Evolutionary conservation across 2,329 filamentous ascomycete genomes (phyloP).

Genomic region (Sporothrix pseudoabietina): DNA sequence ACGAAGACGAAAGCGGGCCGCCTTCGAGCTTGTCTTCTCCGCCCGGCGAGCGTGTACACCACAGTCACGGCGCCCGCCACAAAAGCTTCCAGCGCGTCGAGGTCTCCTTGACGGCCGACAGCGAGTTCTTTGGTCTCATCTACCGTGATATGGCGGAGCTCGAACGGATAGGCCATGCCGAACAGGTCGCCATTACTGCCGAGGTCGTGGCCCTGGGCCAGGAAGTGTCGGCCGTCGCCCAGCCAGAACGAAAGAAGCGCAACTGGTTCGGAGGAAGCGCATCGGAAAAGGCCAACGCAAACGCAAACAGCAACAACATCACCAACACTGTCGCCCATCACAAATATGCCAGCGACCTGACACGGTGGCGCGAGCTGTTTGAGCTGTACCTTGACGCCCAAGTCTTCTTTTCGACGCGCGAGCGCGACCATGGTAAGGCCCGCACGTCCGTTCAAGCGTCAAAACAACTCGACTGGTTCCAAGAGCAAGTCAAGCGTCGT

Average conservation of each 20-base stretch:
- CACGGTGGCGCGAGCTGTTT: constrained; percentile 78
- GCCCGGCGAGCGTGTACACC: not conserved
- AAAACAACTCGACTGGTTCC: constrained; percentile 70
- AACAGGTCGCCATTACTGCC: constrained; percentile 63
- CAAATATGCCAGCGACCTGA: constrained; percentile 58
- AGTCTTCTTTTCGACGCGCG: constrained; percentile 79
- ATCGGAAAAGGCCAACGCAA: constrained; percentile 65
- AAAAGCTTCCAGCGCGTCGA: constrained; percentile 55
- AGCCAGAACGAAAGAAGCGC: constrained; percentile 47
- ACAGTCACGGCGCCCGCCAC: not conserved
- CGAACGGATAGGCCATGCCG: constrained; percentile 66
- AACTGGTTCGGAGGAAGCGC: constrained; percentile 56
- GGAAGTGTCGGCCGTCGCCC: constrained; percentile 64
- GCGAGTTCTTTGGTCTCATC: constrained; percentile 77
- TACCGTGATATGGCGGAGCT: constrained; percentile 70
- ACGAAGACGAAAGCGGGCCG: constrained; percentile 21
- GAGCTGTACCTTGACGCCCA: constrained; percentile 77
- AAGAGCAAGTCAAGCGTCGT: constrained; percentile 63
- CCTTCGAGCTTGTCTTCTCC: not conserved
- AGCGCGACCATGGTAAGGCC: constrained; percentile 65
- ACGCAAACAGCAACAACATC: constrained; percentile 63
- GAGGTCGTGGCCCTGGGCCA: constrained; percentile 67
- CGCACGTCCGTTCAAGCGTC: constrained; percentile 67
- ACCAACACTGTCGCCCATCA: constrained; percentile 39
- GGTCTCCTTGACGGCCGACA: constrained; percentile 74